Evolutionary conservation across 768 basidiomycete genomes (phyloP), one percentile per base, ranked within the genome.

Genomic region (Boletus rex-veris): DNA sequence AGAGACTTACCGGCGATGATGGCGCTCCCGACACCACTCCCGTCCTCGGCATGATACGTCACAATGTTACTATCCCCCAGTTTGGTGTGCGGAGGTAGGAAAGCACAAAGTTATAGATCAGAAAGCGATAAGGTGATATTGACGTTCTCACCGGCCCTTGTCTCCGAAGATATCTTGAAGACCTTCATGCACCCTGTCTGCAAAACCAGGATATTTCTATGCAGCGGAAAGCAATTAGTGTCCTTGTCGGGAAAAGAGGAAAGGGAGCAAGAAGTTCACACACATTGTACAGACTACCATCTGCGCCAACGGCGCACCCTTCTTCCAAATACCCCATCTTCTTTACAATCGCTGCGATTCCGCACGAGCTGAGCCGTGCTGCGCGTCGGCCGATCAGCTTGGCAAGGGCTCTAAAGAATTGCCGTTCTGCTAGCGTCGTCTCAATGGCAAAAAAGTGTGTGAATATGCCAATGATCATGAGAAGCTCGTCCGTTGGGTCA

Each of bases 401-500:
- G 1, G 96, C 92, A 36, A 98, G 83, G 3, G 91, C 87, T 47
- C 91, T 85, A 88, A 99, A 96, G 79, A 99, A 98, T 66, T 96
- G 90, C 24, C 96, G 88, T 73, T 99, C 96, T 7, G 92, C 92
- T 28, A 95, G 79, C 1, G 96, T 98, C 24, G 97, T 98, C 74
- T 98, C 95, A 40, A 98, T 77, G 37, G 90, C 90, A 67, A 94
- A 98, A 79, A 98, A 98, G 76, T 98, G 92, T 7, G 88, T 84
- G 76, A 99, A 98, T 63, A 99, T 92, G 44, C 96, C 96, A 65
- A 97, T 92, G 68, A 94, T 84, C 84, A 96, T 97, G 46, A 98
- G 81, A 43, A 96, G 83, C 64, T 99, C 96, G 64, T 98, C 96
- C 28, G 96, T 99, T 1, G 90, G 86, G 72, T 98, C 96, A 64